Evolutionary conservation across 2,329 filamentous ascomycete species (phyloP), one percentile per base, ranked within the genome.

Genomic region (Colletotrichum higginsianum): DNA sequence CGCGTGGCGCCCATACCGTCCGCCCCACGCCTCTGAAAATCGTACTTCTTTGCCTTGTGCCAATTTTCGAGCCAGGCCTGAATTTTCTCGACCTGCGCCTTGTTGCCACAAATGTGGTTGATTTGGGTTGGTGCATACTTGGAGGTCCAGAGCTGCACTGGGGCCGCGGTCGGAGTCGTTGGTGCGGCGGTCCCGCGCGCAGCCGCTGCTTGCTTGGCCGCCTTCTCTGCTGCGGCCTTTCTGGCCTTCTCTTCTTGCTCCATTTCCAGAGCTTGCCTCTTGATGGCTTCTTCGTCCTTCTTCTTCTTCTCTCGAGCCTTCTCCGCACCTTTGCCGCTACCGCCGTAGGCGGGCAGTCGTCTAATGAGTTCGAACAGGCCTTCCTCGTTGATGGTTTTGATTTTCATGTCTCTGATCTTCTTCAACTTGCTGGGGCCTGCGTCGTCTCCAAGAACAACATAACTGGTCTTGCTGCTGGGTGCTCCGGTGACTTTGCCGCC

Each of bases 311-410:
- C 92, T 72, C 92, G 92, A 62, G 92, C 90, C 76, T 95, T 95
- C 77, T 94, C 94, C 8, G 95, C 96, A 40, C 94, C 95, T 78
- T 96, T 95, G 53, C 95, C 93, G 77, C 92, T 90, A 9, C 97
- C 96, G 56, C 97, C 96, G 78, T 94, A 93, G 1, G 94, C 93
- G 49, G 96, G 96, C 63, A 98, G 86, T 38, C 85, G 86, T 72
- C 90, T 88, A 75, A 99, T 97, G 55, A 99, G 87, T 71, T 93
- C 92, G 75, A 98, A 97, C 3, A 99, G 84, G 0, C 96, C 97
- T 75, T 97, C 90, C 80, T 99, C 97, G 76, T 98, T 92, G 78
- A 99, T 98, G 0, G 95, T 97, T 81, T 95, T 98, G 80, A 98
- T 90, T 0, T 90, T 90, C 76, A 93, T 85, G 23, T 94, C 88